Base-by-base conservation (phyloP, 1,284 basidiomycete species). In the Trametes hirsuta region DNA sequence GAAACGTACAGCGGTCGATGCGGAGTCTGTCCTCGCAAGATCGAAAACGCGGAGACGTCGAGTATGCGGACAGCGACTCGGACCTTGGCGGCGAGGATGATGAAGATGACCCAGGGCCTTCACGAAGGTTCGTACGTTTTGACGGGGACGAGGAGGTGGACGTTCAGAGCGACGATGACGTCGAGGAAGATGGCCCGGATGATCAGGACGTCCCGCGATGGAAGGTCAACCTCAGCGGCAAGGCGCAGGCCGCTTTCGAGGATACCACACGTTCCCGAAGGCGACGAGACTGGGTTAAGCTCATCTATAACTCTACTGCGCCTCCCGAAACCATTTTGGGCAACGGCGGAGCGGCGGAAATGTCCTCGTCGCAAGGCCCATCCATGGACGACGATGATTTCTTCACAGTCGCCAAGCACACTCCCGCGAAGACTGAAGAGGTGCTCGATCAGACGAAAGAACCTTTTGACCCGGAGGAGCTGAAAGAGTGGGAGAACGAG, bases 401-500 rank as follows among this genome's bases (percentile, higher is more conserved):
- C 71, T 93, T 95, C 79, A 83, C 78, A 1, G 76, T 91, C 45
- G 85, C 83, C 64, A 74, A 72, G 39, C 77, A 70, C 30, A 71
- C 74, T 3, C 65, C 72, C 10, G 70, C 67, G 2, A 79, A 79
- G 51, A 81, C 82, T 2, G 87, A 90, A 30, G 82, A 71, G 47
- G 67, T 82, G 18, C 72, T 86, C 24, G 95, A 97, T 71, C 85
- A 83, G 72, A 81, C 89, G 15, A 95, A 95, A 71, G 84, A 84
- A 48, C 66, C 71, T 0, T 55, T 85, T 22, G 75, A 81, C 47
- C 64, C 72, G 1, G 80, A 84, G 10, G 77, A 79, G 34, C 71
- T 97, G 59, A 81, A 80, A 59, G 83, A 84, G 66, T 99, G 96
- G 96, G 86, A 89, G 53, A 85, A 93, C 64, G 93, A 97, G 65